phyloP scores from a whole-genome alignment of 192 early-diverging fungal genomes.

The Mortierella alpina region DNA sequence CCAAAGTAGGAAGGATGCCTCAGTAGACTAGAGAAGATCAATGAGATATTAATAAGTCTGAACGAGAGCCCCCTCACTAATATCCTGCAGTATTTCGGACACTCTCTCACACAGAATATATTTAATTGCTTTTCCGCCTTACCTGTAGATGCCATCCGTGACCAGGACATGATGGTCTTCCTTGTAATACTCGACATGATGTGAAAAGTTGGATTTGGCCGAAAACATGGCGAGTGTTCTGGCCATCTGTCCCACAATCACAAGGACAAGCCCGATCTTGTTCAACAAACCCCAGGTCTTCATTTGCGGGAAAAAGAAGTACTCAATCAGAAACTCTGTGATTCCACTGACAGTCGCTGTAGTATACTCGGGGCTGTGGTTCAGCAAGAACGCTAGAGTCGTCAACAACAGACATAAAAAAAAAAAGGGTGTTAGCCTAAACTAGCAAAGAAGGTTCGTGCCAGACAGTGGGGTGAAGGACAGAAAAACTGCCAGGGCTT shows the following conservation, averaged over 20 bases:
- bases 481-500: slow-evolving; percentile 32
- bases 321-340: slow-evolving; percentile 78
- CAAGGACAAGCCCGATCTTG: slow-evolving; percentile 61
- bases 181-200: slow-evolving; percentile 80
- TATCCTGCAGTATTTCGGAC: too few species aligned
- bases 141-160: slow-evolving; percentile 89
- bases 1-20: slow-evolving; percentile 96
- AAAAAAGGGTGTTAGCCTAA: slow-evolving; percentile 1
- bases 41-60: slow-evolving; percentile 5
- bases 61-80: not conserved
- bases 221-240: slow-evolving; percentile 91
- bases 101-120: too few species aligned
- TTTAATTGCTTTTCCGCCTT: slow-evolving; percentile 3
- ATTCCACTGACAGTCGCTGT: slow-evolving; percentile 72
- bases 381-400: slow-evolving; percentile 75
- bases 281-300: slow-evolving; percentile 61
- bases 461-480: not conserved
- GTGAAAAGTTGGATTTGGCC: slow-evolving; percentile 90
- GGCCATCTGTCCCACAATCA: slow-evolving; percentile 78
- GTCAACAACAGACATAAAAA: slow-evolving; percentile 37
- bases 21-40: slow-evolving; percentile 64
- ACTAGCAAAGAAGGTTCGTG: too few species aligned
- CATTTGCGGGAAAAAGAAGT: slow-evolving; percentile 67
- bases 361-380: slow-evolving; percentile 79
- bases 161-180: slow-evolving; percentile 81